Evolutionary conservation across 2,329 filamentous ascomycete genomes (phyloP).

Genomic region (Lomentospora prolificans): DNA sequence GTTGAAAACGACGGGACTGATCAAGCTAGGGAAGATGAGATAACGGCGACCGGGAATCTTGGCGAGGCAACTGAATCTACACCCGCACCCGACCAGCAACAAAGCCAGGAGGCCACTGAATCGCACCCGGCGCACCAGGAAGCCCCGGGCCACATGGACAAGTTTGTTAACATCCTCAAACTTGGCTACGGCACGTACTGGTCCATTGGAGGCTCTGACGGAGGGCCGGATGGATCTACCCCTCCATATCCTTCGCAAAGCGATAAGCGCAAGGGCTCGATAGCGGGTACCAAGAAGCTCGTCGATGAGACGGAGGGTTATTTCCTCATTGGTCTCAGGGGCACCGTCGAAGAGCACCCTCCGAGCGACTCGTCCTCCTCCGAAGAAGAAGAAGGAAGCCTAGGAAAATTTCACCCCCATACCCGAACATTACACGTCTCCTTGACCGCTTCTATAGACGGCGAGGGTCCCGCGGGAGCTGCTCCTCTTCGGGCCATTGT

Average conservation of each 20-base stretch:
- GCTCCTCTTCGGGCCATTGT: slow-evolving; percentile 52
- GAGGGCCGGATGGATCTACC: too few species aligned
- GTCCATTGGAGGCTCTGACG: slow-evolving; percentile 29
- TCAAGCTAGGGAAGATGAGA: too few species aligned
- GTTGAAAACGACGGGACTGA: too few species aligned
- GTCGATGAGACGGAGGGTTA: slow-evolving; percentile 24
- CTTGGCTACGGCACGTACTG: slow-evolving; percentile 60
- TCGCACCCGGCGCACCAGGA: slow-evolving; percentile 13
- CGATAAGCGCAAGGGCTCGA: slow-evolving; percentile 6
- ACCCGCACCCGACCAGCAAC: background rate
- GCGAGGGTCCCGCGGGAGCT: background rate
- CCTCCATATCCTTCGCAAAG: background rate
- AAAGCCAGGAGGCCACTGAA: slow-evolving; percentile 1
- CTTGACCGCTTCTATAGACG: slow-evolving; percentile 21
- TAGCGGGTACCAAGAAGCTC: slow-evolving; percentile 1
- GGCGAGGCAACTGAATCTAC: background rate
- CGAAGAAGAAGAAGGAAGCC: slow-evolving; percentile 20
- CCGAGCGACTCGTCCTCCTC: slow-evolving; percentile 19
- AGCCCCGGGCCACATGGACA: slow-evolving; percentile 36
- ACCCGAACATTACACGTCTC: slow-evolving; percentile 61
- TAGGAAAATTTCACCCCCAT: slow-evolving; percentile 42
- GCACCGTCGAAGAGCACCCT: slow-evolving; percentile 44
- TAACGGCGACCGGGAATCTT: too few species aligned
- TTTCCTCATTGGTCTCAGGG: slow-evolving; percentile 61
- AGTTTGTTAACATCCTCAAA: slow-evolving; percentile 55